A percentile compares a stretch with the other conserved stretches of the same genome.
Conservation (phyloP, 2,329 filamentous ascomycete species). For the Verticillium isaacii region DNA sequence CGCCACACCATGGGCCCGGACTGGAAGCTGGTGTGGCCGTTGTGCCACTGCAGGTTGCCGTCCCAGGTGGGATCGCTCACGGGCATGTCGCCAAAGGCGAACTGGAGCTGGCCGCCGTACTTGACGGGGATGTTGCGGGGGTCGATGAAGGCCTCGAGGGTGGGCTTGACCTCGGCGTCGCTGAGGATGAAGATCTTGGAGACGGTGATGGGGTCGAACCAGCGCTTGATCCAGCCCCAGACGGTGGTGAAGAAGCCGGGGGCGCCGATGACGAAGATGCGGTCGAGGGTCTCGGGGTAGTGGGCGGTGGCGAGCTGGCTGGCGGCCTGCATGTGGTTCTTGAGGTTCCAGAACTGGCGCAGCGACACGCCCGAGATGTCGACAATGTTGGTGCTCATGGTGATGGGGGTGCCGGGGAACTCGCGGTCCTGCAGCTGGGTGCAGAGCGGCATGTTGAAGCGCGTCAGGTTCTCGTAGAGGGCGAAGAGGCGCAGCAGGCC, state of each 20-base stretch:
- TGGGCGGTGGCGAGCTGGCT: constrained; percentile 84
- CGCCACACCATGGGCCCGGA: constrained; percentile 54
- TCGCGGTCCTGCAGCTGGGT: constrained; percentile 69
- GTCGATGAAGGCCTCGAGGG: constrained; percentile 78
- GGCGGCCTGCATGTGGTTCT: constrained; percentile 89
- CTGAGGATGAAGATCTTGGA: constrained; percentile 94
- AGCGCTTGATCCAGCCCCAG: constrained; percentile 92
- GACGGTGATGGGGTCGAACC: constrained; percentile 90
- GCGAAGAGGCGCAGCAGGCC: constrained; percentile 85
- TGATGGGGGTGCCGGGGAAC: constrained; percentile 77
- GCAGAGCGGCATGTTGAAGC: constrained; percentile 82
- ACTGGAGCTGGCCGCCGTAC: constrained; percentile 85
- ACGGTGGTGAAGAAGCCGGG: constrained; percentile 89
- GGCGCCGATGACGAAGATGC: constrained; percentile 75
- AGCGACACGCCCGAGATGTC: constrained; percentile 84
- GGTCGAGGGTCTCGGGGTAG: constrained; percentile 89
- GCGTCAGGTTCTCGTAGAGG: constrained; percentile 86
- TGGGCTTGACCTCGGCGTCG: constrained; percentile 66
- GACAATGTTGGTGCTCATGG: constrained; percentile 90
- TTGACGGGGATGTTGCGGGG: constrained; percentile 77
- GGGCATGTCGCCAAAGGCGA: constrained; percentile 70
- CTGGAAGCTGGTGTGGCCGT: constrained; percentile 48
- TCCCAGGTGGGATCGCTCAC: constrained; percentile 62
- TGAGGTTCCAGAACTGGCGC: constrained; percentile 94
- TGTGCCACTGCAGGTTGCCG: constrained; percentile 46